Percentiles rank a stretch among this genome's conserved stretches.
These are phyloP conservation scores for Dryadomyces sulphureus DNA, from an alignment of 2,329 filamentous ascomycete species.

Conservation along the genomic window DNA sequence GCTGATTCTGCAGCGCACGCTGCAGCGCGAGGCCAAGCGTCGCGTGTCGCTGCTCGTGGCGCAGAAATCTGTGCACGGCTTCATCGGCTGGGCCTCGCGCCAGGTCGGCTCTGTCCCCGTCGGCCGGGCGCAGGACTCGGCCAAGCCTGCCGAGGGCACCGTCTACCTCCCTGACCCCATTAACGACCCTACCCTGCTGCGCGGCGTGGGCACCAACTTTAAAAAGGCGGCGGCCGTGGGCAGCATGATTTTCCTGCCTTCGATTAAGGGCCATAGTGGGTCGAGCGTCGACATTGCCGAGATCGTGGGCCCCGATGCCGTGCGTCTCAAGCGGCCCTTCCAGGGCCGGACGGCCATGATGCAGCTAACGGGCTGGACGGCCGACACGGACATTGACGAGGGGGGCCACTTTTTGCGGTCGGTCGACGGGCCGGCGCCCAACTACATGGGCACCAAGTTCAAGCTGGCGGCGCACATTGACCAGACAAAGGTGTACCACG, in stretches of 20 bases:
- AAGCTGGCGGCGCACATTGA: constrained; percentile 88
- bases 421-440: constrained; percentile 37
- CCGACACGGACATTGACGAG: constrained; percentile 44
- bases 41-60: constrained; percentile 88
- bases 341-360: constrained; percentile 58
- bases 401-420: constrained; percentile 48
- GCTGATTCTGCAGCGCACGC: constrained; percentile 78
- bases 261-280: constrained; percentile 59
- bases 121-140: constrained; percentile 75
- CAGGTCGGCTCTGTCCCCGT: constrained; percentile 87
- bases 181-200: constrained; percentile 67
- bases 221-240: constrained; percentile 60
- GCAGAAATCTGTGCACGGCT: constrained; percentile 87
- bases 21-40: constrained; percentile 73
- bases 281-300: constrained; percentile 74
- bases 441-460: constrained; percentile 66
- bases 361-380: constrained; percentile 61
- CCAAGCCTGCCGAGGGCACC: constrained; percentile 62
- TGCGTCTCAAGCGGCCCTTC: constrained; percentile 78
- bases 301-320: constrained; percentile 64
- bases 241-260: constrained; percentile 76
- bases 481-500: constrained; percentile 84
- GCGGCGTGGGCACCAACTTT: constrained; percentile 70
- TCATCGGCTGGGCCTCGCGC: constrained; percentile 76
- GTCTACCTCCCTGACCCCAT: constrained; percentile 84